These are phyloP conservation scores for Suillus alpinus DNA, from an alignment of 768 basidiomycete species.

Conservation along the genomic window DNA sequence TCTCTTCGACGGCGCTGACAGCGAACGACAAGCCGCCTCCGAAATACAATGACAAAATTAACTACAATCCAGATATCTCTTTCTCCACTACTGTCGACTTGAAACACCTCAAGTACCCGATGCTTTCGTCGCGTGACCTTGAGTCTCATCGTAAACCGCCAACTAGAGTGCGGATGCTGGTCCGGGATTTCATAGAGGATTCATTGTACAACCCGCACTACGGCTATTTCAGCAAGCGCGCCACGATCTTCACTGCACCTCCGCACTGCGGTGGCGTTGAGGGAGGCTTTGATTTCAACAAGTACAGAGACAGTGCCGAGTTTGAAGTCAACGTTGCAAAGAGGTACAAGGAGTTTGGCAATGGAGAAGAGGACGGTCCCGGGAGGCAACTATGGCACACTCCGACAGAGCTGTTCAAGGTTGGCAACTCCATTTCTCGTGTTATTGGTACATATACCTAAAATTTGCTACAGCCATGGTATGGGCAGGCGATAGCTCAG, in stretches of 20 bases:
- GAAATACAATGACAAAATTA: conserved; percentile 57
- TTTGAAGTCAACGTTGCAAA: conserved; percentile 82
- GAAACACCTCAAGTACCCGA: conserved; percentile 46
- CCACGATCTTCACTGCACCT: conserved; percentile 78
- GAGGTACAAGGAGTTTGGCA: conserved; percentile 72
- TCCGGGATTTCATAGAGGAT: conserved; percentile 96
- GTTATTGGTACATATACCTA: conserved; percentile 5
- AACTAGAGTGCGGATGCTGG: conserved; percentile 85
- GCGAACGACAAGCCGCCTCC: conserved; percentile 13
- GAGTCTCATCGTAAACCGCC: conserved; percentile 53
- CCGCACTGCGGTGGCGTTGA: conserved; percentile 37
- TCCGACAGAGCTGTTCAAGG: conserved; percentile 96
- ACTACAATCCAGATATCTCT: conserved; percentile 66
- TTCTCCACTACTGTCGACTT: conserved; percentile 47
- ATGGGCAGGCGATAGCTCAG: conserved; percentile 85
- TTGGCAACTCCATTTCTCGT: conserved; percentile 25
- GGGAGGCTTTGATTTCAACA: conserved; percentile 63
- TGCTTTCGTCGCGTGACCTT: conserved; percentile 72
- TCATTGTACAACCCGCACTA: conserved; percentile 96
- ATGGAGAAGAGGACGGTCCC: conserved; percentile 58
- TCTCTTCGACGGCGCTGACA: conserved; percentile 19
- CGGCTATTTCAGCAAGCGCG: conserved; percentile 94
- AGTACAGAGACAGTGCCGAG: conserved; percentile 62
- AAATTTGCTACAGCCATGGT: conserved; percentile 70
- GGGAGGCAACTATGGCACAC: conserved; percentile 98